A percentile compares a stretch with the other conserved stretches of the same genome.
Evolutionary conservation across 331 rosid genomes (phyloP).

Genomic region (Malus hybrid): DNA sequence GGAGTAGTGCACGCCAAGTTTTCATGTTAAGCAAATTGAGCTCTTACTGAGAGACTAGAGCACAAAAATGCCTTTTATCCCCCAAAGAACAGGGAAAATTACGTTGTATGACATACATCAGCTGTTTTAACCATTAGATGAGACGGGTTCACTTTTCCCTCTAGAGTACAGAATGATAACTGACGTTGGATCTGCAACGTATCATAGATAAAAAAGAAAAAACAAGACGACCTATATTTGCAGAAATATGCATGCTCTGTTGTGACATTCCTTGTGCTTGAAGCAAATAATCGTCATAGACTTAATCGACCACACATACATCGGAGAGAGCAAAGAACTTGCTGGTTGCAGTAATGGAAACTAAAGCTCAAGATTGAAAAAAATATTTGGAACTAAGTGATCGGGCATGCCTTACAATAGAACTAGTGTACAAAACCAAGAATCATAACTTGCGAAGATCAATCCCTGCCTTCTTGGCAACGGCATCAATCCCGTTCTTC

Average conservation of each 20-base stretch:
- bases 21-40: neutral
- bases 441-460: conserved; percentile 69
- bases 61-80: neutral
- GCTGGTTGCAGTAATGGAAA: neutral
- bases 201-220: no score
- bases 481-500: conserved; percentile 93
- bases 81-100: neutral
- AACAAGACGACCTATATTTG: neutral
- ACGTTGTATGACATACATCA: no score
- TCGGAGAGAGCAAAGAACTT: neutral
- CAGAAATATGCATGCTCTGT: neutral
- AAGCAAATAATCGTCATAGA: neutral
- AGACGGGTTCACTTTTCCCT: no score
- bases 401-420: conserved; percentile 1
- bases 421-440: neutral
- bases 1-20: neutral
- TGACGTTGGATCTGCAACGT: no score
- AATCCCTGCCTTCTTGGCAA: conserved; percentile 91
- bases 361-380: neutral
- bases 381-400: neutral
- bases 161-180: no score
- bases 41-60: neutral
- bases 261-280: neutral
- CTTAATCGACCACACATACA: neutral
- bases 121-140: no score